These are phyloP conservation scores for Plectranthus barbatus DNA, from an alignment of 257 asterid genomes.

Conservation along the genomic window DNA sequence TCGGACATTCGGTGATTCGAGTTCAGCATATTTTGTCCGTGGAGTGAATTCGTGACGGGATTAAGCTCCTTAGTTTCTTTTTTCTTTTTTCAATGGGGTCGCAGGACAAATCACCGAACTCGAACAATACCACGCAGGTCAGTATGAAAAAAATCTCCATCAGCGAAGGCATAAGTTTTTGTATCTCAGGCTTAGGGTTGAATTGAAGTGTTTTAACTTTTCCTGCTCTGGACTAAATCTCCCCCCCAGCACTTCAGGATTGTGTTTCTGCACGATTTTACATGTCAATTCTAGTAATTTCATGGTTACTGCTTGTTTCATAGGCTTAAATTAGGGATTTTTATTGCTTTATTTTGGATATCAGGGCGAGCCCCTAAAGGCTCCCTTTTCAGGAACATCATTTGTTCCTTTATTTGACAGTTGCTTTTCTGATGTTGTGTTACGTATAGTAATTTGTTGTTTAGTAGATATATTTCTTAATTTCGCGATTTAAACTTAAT, in stretches of 20 bases:
- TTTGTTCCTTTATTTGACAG: not conserved
- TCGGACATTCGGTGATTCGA: conserved; percentile 10
- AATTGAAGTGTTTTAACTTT: not conserved
- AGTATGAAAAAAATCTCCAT: conserved; percentile 4
- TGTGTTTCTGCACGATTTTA: not conserved
- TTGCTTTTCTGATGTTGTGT: not conserved
- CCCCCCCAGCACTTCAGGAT: not conserved
- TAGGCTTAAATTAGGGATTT: not conserved
- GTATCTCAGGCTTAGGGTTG: not conserved
- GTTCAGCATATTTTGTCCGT: conserved; percentile 11
- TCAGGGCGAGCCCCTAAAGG: not conserved
- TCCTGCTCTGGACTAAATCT: not conserved
- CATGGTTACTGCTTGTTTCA: not conserved
- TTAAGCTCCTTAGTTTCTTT: conserved; percentile 13
- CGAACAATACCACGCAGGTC: conserved; percentile 46
- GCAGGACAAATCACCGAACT: conserved; percentile 41
- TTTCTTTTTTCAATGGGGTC: conserved; percentile 47
- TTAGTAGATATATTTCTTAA: not conserved
- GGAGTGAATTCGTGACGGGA: conserved; percentile 22
- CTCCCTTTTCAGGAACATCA: not conserved
- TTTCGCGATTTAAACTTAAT: not conserved
- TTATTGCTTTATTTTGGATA: not conserved
- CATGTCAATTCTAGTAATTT: not conserved
- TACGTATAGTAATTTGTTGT: not conserved
- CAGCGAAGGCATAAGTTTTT: not conserved